phyloP scores from a whole-genome alignment of 2,329 filamentous ascomycete genomes.

The Acrocalymma vagum region DNA sequence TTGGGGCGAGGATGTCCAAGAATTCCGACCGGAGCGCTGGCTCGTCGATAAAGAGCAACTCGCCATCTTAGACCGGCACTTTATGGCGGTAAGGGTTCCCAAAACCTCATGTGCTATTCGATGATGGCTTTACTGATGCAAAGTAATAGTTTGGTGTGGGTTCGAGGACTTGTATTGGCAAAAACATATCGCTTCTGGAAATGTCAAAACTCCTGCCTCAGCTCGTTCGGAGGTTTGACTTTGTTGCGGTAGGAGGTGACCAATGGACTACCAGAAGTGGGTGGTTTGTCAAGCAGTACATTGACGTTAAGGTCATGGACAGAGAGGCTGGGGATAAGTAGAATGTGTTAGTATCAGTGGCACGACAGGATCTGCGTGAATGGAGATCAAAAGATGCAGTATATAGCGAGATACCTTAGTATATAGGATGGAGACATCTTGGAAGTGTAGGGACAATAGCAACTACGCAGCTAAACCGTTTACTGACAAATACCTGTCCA shows the following conservation, averaged over 20 bases:
- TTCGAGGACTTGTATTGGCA: conserved; percentile 4
- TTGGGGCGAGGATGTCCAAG: conserved; percentile 49
- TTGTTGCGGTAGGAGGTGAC: not conserved
- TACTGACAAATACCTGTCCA: too few species aligned
- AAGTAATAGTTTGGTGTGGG: conserved; percentile 1
- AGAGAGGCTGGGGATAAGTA: too few species aligned
- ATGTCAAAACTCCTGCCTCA: not conserved
- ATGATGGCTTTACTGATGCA: conserved; percentile 1
- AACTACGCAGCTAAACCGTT: too few species aligned
- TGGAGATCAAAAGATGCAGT: too few species aligned
- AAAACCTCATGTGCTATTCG: not conserved
- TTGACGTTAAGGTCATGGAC: too few species aligned
- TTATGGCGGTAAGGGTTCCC: conserved; percentile 11
- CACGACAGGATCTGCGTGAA: too few species aligned
- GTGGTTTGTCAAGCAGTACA: conserved; percentile 6
- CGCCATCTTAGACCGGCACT: conserved; percentile 12
- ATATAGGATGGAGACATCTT: too few species aligned
- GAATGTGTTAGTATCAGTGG: too few species aligned
- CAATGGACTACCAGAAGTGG: not conserved
- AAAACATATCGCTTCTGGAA: not conserved
- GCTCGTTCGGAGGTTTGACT: not conserved
- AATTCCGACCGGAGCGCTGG: conserved; percentile 57
- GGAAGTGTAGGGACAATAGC: too few species aligned
- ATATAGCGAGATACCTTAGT: too few species aligned
- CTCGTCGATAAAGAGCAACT: conserved; percentile 13